Percentiles rank a stretch among this genome's conserved stretches.
phyloP scores from a whole-genome alignment of 2,329 filamentous ascomycete species.

The Salinomyces thailandicus region DNA sequence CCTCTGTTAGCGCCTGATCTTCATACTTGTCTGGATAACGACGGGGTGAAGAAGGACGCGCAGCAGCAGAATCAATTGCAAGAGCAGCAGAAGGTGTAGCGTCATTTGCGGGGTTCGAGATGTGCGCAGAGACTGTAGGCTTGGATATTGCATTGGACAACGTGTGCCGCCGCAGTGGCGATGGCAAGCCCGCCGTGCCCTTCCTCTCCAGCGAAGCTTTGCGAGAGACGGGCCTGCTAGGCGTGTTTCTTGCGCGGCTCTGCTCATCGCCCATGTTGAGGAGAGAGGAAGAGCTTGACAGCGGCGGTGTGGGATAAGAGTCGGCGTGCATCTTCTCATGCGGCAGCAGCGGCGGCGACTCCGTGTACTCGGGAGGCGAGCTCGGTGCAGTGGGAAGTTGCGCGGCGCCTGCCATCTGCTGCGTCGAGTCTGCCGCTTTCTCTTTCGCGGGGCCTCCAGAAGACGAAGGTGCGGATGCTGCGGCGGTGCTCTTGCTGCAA shows the following conservation, averaged over 20 bases:
- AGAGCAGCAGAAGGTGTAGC: constrained; percentile 44
- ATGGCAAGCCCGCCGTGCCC: constrained; percentile 17
- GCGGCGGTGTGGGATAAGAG: constrained; percentile 32
- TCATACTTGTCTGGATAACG: constrained; percentile 54
- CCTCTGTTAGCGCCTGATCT: constrained; percentile 65
- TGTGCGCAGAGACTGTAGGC: constrained; percentile 55
- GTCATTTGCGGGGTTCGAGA: constrained; percentile 56
- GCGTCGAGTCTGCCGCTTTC: constrained; percentile 13
- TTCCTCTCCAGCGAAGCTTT: constrained; percentile 18
- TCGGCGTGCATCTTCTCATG: constrained; percentile 24
- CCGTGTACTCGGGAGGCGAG: constrained; percentile 19
- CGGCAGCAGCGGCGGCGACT: constrained; percentile 26
- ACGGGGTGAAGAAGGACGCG: constrained; percentile 36
- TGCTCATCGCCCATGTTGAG: constrained; percentile 14
- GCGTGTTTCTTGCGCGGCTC: neutral
- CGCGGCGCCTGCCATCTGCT: constrained; percentile 12
- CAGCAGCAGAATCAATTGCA: constrained; percentile 34
- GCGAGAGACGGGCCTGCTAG: constrained; percentile 9
- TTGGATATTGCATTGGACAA: constrained; percentile 49
- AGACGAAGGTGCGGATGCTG: constrained; percentile 22
- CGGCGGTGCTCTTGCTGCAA: constrained; percentile 26
- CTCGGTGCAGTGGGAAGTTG: constrained; percentile 26
- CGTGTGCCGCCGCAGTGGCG: constrained; percentile 27
- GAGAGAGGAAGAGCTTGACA: constrained; percentile 32
- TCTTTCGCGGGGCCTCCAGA: constrained; percentile 7